These are phyloP conservation scores for Exobasidium rhododendri DNA, from an alignment of 1,284 basidiomycete species.

Conservation along the genomic window DNA sequence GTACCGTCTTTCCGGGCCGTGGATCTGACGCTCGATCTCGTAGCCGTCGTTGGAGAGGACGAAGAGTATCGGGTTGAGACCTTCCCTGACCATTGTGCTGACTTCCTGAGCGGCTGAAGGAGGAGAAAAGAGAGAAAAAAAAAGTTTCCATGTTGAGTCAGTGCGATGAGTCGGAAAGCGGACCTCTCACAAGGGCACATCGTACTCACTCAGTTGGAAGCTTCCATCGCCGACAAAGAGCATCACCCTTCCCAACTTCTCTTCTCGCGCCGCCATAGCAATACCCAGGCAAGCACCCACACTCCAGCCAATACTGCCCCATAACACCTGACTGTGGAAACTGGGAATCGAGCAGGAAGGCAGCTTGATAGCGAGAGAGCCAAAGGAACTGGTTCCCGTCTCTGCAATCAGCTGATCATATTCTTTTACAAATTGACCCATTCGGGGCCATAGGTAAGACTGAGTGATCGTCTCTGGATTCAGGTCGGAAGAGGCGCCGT, in stretches of 20 bases:
- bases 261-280: constrained; percentile 72
- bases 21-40: constrained; percentile 73
- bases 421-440: constrained; percentile 72
- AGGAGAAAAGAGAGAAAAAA: neutral
- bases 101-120: constrained; percentile 61
- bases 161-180: neutral
- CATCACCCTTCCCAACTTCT: constrained; percentile 63
- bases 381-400: constrained; percentile 43
- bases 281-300: constrained; percentile 69
- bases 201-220: too few species aligned
- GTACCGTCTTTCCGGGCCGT: constrained; percentile 62
- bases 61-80: constrained; percentile 73
- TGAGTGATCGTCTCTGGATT: constrained; percentile 26
- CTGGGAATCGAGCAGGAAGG: constrained; percentile 16
- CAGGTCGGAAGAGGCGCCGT: neutral
- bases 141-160: neutral
- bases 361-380: constrained; percentile 27
- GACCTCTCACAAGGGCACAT: constrained; percentile 9
- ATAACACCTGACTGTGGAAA: constrained; percentile 63
- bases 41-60: constrained; percentile 80
- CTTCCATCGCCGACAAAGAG: constrained; percentile 72
- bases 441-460: constrained; percentile 73
- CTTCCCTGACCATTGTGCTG: constrained; percentile 70
- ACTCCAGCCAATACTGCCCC: constrained; percentile 83
- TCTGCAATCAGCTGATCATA: constrained; percentile 43